Percentiles rank a stretch among this genome's conserved stretches.
Evolutionary conservation across 345 rosid genomes (phyloP).

Genomic region (Linum tenue): DNA sequence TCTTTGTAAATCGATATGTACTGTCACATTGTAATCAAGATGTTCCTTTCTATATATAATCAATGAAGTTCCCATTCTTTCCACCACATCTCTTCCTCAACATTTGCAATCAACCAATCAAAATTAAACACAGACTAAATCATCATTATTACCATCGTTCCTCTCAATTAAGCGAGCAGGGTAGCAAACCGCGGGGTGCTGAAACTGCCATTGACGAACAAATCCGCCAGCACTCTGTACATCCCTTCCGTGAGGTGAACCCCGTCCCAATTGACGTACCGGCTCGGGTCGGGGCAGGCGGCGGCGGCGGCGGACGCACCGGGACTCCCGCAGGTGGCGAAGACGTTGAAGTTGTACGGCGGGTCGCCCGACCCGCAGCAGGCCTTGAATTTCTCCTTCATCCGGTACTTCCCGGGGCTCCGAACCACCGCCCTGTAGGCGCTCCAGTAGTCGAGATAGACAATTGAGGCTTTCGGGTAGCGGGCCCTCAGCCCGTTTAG

Average conservation of each 20-base stretch:
- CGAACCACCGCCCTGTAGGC: conserved; percentile 51
- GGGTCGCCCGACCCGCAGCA: conserved; percentile 79
- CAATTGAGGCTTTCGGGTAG: conserved; percentile 49
- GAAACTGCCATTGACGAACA: conserved; percentile 54
- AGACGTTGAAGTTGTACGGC: conserved; percentile 49
- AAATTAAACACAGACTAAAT: too few relatives aligned
- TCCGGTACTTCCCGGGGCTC: conserved; percentile 43
- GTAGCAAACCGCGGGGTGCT: conserved; percentile 52
- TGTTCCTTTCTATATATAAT: too few relatives aligned
- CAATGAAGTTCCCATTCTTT: too few relatives aligned
- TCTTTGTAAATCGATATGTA: too few relatives aligned
- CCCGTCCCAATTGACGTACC: conserved; percentile 89
- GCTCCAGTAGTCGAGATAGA: conserved; percentile 70
- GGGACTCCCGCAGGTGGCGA: conserved; percentile 51
- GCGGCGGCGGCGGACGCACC: conserved; percentile 20
- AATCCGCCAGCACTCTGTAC: conserved; percentile 53
- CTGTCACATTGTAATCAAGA: too few relatives aligned
- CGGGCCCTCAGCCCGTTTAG: conserved; percentile 42
- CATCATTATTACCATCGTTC: neutral
- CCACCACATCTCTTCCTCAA: too few relatives aligned
- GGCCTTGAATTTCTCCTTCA: conserved; percentile 60
- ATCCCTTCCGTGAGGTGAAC: conserved; percentile 88
- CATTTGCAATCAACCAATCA: too few relatives aligned
- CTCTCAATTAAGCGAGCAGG: conserved; percentile 16
- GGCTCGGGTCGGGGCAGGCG: conserved; percentile 43